Base-by-base conservation (phyloP, 768 basidiomycete genomes). In the Crassisporium funariophilum region DNA sequence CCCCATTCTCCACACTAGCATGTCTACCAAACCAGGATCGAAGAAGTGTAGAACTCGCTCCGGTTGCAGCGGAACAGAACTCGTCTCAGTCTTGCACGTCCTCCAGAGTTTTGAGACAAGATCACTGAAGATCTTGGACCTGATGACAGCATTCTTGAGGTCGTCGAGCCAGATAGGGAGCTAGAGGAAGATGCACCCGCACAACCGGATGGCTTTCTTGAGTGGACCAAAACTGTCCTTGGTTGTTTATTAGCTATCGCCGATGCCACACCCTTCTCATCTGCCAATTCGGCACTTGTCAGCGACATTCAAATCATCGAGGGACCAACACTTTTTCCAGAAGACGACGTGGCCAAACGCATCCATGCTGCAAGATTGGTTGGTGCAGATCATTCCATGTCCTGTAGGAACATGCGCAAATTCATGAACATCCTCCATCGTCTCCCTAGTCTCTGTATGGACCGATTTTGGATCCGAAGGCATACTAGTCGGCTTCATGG, bases 361-460 rank as follows among this genome's bases (percentile, higher is more conserved):
- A 35, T 52, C 46, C 40, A 29, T 12, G 50, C 50, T 42, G 41
- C 46, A 13, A 52, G 19, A 52, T 17, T 48, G 34, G 41, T 37
- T 12, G 50, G 50, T 15, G 50, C 50, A 42, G 39, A 48, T 39
- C 46, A 48, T 52, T 48, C 47, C 46, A 51, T 51, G 46, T 51
- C 50, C 39, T 51, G 46, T 45, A 41, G 20, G n/a, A 47, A 51
- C 41, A 51, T 51, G 50, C 50, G 47, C 46, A 29, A 47, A 22
- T 51, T 51, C 39, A 41, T 51, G 45, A 33, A 51, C 39, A 51
- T 51, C 37, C 50, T 51, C 12, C 50, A 47, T 46, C 38, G 45
- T 40, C 50, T 47, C n/a, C n/a, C n/a, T n/a, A n/a, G n/a, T n/a
- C n/a, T n/a, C n/a, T n/a, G n/a, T n/a, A n/a, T n/a, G n/a, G n/a